Evolutionary conservation across 1,284 basidiomycete species (phyloP), one percentile per base, ranked within the genome.

Genomic region (Pulchroboletus neoregius): DNA sequence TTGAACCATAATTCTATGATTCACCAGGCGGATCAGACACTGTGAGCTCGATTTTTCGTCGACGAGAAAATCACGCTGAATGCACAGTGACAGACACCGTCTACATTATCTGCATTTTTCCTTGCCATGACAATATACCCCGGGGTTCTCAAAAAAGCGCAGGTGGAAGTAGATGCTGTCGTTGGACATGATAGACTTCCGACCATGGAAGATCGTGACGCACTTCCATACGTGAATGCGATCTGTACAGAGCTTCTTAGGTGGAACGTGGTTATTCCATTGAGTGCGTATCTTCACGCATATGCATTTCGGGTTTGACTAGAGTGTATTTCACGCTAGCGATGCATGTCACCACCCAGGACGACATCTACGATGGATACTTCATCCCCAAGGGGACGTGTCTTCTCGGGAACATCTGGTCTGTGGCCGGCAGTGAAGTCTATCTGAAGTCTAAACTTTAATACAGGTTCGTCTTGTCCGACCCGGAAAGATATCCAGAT

Each of bases 381-480:
- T 39, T 66, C 2, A 71, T 74, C 9, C 71, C 73, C 5, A 71
- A 71, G 45, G 68, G 65, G 13, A 52, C 62, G 2, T 33, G 43
- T 7, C 35, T 66, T 1, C 6, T 68, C 5, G 16, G 35, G 8
- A 61, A 57, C 35, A 33, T 55, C 8, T 60, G 53, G 58, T 60
- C 6, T 11, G 50, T 53, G 40, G 4, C 11, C 8, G 10, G 13
- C 6, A 1, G 10, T 8, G 7, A 9, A 10, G 2, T 18, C 6
- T 2, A 12, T 10, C 20, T 10, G 9, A 28, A 8, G 28, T 32
- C 36, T 45, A 13, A 39, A 16, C 1, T 11, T 16, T 24, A n/a
- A 1, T 6, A 8, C 15, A 60, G 55, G 52, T 36, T 22, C 7
- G 47, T 53, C 6, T 31, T 57, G 9, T 37, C 33, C 6, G 27